These are phyloP conservation scores for Neofusicoccum kwambonambiense DNA, from an alignment of 2,329 filamentous ascomycete genomes.

Conservation along the genomic window DNA sequence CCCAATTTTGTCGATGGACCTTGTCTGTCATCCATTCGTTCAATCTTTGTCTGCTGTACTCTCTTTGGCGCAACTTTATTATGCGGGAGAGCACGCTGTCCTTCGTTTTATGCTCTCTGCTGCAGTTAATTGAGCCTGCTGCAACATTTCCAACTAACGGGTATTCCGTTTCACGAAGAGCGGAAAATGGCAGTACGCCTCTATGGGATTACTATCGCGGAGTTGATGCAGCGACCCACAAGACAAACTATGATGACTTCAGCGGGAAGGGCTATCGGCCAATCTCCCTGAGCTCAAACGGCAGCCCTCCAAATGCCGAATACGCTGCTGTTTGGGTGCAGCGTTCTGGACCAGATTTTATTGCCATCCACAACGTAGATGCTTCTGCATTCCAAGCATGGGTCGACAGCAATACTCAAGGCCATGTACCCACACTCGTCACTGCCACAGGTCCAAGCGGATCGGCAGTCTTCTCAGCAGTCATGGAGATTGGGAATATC, in stretches of 20 bases:
- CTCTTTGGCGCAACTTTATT: not conserved
- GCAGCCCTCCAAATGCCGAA: constrained; percentile 20
- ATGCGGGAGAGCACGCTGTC: not conserved
- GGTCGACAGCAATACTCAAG: constrained; percentile 6
- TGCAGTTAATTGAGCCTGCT: not conserved
- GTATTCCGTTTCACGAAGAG: not conserved
- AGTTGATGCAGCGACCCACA: not conserved
- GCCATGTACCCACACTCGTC: constrained; percentile 24
- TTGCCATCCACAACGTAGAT: constrained; percentile 23
- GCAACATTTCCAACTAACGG: not conserved
- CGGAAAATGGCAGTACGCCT: not conserved
- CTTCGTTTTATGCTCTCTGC: not conserved
- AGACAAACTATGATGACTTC: constrained; percentile 11
- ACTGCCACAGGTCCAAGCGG: constrained; percentile 25
- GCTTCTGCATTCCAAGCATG: constrained; percentile 23
- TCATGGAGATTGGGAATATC: constrained; percentile 23
- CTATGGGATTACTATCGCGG: not conserved
- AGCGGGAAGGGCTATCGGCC: constrained; percentile 24
- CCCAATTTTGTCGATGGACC: not conserved
- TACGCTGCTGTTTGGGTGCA: constrained; percentile 26
- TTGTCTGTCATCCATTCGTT: not conserved
- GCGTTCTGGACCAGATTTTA: constrained; percentile 21
- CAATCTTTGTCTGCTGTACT: not conserved
- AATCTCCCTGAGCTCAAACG: constrained; percentile 23
- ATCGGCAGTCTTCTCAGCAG: constrained; percentile 24